Evolutionary conservation across 257 asterid species (phyloP).

Genomic region (Solanum tacnaense): DNA sequence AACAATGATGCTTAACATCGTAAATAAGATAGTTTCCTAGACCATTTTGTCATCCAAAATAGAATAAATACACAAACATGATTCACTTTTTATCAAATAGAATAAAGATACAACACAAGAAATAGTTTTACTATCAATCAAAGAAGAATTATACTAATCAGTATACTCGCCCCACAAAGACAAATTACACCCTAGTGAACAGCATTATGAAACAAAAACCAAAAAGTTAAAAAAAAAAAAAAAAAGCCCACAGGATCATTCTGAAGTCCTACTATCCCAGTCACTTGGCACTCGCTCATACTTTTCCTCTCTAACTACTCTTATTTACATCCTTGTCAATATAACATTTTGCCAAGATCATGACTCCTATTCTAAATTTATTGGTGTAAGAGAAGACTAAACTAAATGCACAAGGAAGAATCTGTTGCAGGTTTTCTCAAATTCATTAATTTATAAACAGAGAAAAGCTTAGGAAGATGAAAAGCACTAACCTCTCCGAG

Average conservation of each 20-base stretch:
- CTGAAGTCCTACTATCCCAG: not conserved
- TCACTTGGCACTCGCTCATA: not conserved
- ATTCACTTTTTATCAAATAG: not conserved
- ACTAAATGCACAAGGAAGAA: not conserved
- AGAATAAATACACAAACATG: not conserved
- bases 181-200: not conserved
- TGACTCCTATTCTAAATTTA: not conserved
- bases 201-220: not conserved
- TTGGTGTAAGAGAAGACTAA: not conserved
- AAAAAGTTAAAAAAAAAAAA: not conserved
- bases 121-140: not conserved
- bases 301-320: not conserved
- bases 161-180: not conserved
- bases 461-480: not conserved
- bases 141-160: not conserved
- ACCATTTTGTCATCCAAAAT: not conserved
- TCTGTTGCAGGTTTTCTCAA: not conserved
- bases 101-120: not conserved
- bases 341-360: not conserved
- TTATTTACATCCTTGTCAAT: not conserved
- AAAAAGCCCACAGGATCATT: not conserved
- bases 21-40: not conserved
- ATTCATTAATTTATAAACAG: not conserved
- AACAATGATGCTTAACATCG: not conserved
- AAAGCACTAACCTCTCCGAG: slow-evolving; percentile 36